These are phyloP conservation scores for Allium cepa DNA, from an alignment of 106 monocot species.

Conservation along the genomic window DNA sequence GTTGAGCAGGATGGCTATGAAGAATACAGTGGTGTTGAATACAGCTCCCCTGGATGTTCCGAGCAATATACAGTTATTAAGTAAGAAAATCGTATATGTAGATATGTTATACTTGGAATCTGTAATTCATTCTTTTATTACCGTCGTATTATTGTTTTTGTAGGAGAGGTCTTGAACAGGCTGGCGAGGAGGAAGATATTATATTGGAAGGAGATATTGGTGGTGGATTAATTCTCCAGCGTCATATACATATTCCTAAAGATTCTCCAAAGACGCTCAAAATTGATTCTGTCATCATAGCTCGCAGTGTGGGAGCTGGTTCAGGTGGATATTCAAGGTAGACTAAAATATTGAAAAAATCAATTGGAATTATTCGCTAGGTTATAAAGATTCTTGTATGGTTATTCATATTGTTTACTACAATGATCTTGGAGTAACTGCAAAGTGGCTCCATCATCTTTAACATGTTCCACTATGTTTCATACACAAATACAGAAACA, in stretches of 20 bases:
- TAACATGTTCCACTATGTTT: too few relatives aligned
- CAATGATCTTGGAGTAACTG: too few relatives aligned
- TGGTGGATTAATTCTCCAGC: slow-evolving; percentile 74
- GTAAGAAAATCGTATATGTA: slow-evolving; percentile 20
- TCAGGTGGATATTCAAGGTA: slow-evolving; percentile 99
- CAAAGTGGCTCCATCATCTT: too few relatives aligned
- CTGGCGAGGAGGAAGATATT: slow-evolving; percentile 75
- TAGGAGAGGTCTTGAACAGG: slow-evolving; percentile 66
- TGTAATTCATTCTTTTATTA: too few relatives aligned
- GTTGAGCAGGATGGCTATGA: slow-evolving; percentile 85
- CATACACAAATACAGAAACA: too few relatives aligned
- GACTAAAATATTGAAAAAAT: neutral
- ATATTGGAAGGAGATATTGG: slow-evolving; percentile 93
- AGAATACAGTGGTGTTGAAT: slow-evolving; percentile 90
- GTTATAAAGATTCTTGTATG: too few relatives aligned
- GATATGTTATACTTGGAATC: neutral
- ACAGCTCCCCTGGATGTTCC: slow-evolving; percentile 86
- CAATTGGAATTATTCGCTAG: neutral
- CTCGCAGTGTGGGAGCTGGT: slow-evolving; percentile 79
- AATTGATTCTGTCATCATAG: slow-evolving; percentile 68
- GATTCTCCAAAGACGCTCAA: slow-evolving; percentile 42
- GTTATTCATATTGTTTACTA: too few relatives aligned
- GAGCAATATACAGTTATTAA: slow-evolving; percentile 71
- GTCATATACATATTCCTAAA: slow-evolving; percentile 65
- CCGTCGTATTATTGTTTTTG: neutral